A percentile compares a stretch with the other conserved stretches of the same genome.
Evolutionary conservation across 108 stramenopile genomes (phyloP).

Genomic region (Cyclotella choctawhatcheeana): DNA sequence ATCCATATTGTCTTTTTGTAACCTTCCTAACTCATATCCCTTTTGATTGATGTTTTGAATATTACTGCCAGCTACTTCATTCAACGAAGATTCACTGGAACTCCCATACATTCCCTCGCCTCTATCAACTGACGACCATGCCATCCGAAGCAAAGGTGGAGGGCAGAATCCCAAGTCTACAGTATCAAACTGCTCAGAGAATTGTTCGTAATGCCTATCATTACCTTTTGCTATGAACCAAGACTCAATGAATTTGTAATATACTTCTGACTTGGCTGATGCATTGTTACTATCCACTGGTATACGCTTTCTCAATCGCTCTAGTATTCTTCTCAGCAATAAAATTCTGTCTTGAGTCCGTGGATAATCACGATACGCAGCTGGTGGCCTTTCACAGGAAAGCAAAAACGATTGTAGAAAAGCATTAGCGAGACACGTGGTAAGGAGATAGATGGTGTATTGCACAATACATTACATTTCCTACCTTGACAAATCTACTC

Average conservation of each 20-base stretch:
- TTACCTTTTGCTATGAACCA: slow-evolving; percentile 30
- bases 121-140: slow-evolving; percentile 10
- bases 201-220: slow-evolving; percentile 27
- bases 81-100: slow-evolving; percentile 22
- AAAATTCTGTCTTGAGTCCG: slow-evolving; percentile 17
- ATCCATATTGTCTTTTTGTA: slow-evolving; percentile 64
- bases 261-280: slow-evolving; percentile 13
- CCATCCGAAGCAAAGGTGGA: slow-evolving; percentile 26
- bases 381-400: no score
- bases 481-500: background rate
- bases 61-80: background rate
- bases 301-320: slow-evolving; percentile 13
- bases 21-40: background rate
- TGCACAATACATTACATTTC: no score
- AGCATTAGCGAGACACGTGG: no score
- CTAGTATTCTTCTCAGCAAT: slow-evolving; percentile 21
- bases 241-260: slow-evolving; percentile 40
- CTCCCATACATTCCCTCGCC: slow-evolving; percentile 5
- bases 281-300: background rate
- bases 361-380: slow-evolving; percentile 36
- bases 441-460: no score
- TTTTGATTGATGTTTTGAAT: background rate
- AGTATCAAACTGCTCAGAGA: slow-evolving; percentile 35
- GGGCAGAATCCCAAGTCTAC: slow-evolving; percentile 36
- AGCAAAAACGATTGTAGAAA: no score